Conservation (phyloP, 1,139 yeast genomes). For the Pichia sp. region DNA sequence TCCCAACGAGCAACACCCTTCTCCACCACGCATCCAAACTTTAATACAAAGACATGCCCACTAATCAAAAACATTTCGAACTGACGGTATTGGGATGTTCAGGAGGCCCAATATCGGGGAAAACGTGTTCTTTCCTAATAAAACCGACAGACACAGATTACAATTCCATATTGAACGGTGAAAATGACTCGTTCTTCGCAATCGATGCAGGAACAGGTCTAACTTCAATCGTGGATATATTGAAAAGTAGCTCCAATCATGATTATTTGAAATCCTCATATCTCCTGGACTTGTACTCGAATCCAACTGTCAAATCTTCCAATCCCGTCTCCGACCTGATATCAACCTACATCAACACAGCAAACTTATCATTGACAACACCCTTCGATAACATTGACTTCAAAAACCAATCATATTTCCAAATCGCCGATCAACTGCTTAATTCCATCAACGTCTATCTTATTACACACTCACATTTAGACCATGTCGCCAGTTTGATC, state of each 20-base stretch:
- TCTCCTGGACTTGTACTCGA: conserved; percentile 25
- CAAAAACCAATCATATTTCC: conserved; percentile 14
- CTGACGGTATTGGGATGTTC: conserved; percentile 68
- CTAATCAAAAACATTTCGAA: conserved; percentile 17
- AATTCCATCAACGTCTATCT: conserved; percentile 39
- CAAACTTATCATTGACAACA: conserved; percentile 1
- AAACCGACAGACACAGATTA: conserved; percentile 51
- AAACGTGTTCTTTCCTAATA: conserved; percentile 63
- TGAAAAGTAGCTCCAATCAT: conserved; percentile 29
- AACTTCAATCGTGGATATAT: conserved; percentile 52
- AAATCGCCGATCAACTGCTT: conserved; percentile 21
- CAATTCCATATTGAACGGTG: conserved; percentile 8
- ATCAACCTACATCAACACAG: neutral
- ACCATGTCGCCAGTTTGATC: conserved; percentile 69
- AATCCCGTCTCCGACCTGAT: neutral
- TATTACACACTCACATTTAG: conserved; percentile 83
- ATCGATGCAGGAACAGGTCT: conserved; percentile 84
- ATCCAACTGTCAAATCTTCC: conserved; percentile 20
- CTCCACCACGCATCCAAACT: too few relatives aligned
- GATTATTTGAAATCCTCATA: conserved; percentile 4
- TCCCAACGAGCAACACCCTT: too few relatives aligned
- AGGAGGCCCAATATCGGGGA: conserved; percentile 76
- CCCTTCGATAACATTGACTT: conserved; percentile 3
- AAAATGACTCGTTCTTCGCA: conserved; percentile 46
- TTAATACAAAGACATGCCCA: too few relatives aligned